A percentile compares a stretch with the other conserved stretches of the same genome.
phyloP scores from a whole-genome alignment of 2,329 filamentous ascomycete species.

The Fusarium citri region DNA sequence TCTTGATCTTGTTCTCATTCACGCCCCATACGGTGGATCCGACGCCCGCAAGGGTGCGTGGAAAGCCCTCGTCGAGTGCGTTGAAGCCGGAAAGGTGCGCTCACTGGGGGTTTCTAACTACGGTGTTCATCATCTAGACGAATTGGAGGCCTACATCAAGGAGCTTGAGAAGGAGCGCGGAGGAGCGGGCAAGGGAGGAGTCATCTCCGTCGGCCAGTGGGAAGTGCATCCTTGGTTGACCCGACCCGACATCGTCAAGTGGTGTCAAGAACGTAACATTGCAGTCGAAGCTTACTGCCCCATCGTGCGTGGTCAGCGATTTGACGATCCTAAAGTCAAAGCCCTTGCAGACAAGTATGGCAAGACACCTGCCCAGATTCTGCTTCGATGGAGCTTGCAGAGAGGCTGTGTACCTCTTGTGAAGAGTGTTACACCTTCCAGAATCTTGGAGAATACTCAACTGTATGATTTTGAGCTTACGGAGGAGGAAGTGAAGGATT shows the following conservation, averaged over 20 bases:
- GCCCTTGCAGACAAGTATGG: slow-evolving; percentile 76
- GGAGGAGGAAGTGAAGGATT: slow-evolving; percentile 61
- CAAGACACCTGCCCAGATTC: slow-evolving; percentile 79
- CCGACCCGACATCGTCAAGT: slow-evolving; percentile 81
- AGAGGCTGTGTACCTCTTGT: slow-evolving; percentile 79
- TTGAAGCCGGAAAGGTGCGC: slow-evolving; percentile 70
- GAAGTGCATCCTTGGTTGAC: slow-evolving; percentile 92
- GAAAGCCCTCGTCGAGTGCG: slow-evolving; percentile 72
- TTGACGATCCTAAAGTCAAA: slow-evolving; percentile 73
- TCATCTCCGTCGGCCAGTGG: slow-evolving; percentile 86
- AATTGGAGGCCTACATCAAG: slow-evolving; percentile 68
- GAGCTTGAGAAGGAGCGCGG: slow-evolving; percentile 72
- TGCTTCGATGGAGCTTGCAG: slow-evolving; percentile 85
- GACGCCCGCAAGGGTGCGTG: slow-evolving; percentile 68
- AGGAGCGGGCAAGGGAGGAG: slow-evolving; percentile 72
- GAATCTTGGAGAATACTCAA: slow-evolving; percentile 73
- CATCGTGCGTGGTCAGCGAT: slow-evolving; percentile 74
- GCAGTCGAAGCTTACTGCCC: slow-evolving; percentile 73
- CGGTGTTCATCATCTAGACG: slow-evolving; percentile 70
- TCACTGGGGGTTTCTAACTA: slow-evolving; percentile 75
- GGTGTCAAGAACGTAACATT: slow-evolving; percentile 74
- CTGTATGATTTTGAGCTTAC: slow-evolving; percentile 68
- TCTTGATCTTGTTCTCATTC: slow-evolving; percentile 74
- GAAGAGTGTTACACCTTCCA: slow-evolving; percentile 76
- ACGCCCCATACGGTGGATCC: slow-evolving; percentile 69